These are phyloP conservation scores for Hypoxylon sp. DNA, from an alignment of 2,329 filamentous ascomycete genomes.

Conservation along the genomic window DNA sequence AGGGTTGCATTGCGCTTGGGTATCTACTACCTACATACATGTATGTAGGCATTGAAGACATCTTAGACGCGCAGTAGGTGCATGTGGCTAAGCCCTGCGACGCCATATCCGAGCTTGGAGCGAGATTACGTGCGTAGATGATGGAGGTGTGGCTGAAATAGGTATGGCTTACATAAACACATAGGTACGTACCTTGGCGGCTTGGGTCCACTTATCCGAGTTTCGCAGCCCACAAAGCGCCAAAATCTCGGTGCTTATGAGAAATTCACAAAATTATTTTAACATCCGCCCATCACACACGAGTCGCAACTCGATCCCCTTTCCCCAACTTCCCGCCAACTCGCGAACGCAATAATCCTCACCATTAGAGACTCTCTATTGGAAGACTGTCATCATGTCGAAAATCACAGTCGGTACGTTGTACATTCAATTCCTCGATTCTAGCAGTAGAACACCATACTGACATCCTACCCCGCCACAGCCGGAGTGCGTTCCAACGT, in stretches of 20 bases:
- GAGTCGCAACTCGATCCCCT: slow-evolving; percentile 7
- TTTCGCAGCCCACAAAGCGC: slow-evolving; percentile 15
- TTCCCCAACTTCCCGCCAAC: slow-evolving; percentile 40
- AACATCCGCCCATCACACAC: slow-evolving; percentile 19
- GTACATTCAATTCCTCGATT: background rate
- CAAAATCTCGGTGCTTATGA: background rate
- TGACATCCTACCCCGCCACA: slow-evolving; percentile 53
- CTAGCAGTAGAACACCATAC: slow-evolving; percentile 16
- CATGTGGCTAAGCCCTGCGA: too few species aligned
- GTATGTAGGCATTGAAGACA: background rate
- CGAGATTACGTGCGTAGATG: background rate
- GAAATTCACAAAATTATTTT: slow-evolving; percentile 32
- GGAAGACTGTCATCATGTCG: slow-evolving; percentile 91
- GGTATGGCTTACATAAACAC: background rate
- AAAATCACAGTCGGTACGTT: slow-evolving; percentile 83
- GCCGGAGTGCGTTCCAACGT: slow-evolving; percentile 72
- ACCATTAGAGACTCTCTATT: slow-evolving; percentile 86
- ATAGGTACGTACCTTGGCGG: too few species aligned
- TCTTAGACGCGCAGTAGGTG: background rate
- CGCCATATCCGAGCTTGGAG: background rate
- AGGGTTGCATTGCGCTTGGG: background rate
- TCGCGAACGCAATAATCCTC: slow-evolving; percentile 66
- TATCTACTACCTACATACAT: background rate
- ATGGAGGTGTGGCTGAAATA: background rate
- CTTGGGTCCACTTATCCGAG: slow-evolving; percentile 6